Percentiles rank a stretch among this genome's conserved stretches.
Evolutionary conservation across 305 asterid genomes (phyloP).

Genomic region (Petunia hybrid): DNA sequence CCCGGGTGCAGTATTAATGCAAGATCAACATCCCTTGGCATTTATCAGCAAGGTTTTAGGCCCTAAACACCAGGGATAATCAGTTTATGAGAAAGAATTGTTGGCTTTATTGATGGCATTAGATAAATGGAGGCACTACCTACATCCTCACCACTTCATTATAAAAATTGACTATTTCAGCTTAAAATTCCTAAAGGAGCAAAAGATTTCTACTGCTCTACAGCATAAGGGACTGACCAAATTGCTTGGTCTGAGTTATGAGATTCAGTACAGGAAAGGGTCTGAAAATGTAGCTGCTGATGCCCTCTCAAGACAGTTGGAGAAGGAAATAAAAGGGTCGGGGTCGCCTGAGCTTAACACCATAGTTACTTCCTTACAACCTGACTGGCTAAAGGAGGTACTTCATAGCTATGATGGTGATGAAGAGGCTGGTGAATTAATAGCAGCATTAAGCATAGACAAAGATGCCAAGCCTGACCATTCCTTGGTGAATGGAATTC

Average conservation of each 20-base stretch:
- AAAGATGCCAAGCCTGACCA: no score
- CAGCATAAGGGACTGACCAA: background rate
- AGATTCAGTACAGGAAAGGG: background rate
- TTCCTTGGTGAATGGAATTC: no score
- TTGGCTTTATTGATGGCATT: background rate
- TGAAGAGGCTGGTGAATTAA: no score
- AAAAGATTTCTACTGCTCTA: background rate
- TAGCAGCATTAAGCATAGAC: no score
- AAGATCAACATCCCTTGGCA: no score
- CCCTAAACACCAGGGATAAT: no score
- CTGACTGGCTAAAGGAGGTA: background rate
- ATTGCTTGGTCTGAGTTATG: background rate
- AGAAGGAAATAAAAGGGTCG: no score
- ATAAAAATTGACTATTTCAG: background rate
- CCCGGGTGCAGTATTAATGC: no score
- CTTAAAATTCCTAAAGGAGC: background rate
- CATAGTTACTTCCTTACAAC: no score
- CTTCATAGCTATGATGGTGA: background rate
- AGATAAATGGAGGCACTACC: background rate
- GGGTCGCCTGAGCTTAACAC: no score
- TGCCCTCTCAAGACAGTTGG: conserved; percentile 5
- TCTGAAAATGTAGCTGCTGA: background rate
- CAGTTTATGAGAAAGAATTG: conserved; percentile 18
- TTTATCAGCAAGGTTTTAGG: no score
- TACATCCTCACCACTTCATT: background rate